These are phyloP conservation scores for Scedosporium aurantiacum DNA, from an alignment of 2,329 filamentous ascomycete species.

Conservation along the genomic window DNA sequence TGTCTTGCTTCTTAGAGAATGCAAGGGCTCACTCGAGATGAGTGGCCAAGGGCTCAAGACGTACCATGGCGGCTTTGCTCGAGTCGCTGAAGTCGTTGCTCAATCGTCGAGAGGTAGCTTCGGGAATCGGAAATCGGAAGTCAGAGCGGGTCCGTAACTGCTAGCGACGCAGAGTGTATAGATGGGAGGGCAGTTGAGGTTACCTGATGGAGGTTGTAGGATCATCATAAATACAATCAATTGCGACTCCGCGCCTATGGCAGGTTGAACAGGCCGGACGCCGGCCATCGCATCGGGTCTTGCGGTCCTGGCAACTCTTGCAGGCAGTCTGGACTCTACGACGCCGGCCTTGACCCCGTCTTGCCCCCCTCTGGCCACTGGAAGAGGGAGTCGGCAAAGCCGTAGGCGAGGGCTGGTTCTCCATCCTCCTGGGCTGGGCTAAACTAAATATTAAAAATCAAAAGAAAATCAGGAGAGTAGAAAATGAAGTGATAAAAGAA, in stretches of 20 bases:
- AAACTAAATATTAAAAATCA: too few relatives aligned
- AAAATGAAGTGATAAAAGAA: too few relatives aligned
- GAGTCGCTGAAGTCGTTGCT: not conserved
- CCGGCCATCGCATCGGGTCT: slow-evolving; percentile 5
- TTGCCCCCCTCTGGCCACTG: not conserved
- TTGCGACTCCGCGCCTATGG: slow-evolving; percentile 2
- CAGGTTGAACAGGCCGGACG: slow-evolving; percentile 5
- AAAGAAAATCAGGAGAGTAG: too few relatives aligned
- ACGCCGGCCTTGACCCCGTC: not conserved
- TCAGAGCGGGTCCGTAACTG: too few relatives aligned
- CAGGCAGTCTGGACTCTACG: slow-evolving; percentile 6
- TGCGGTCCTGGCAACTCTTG: slow-evolving; percentile 5
- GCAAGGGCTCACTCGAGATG: too few relatives aligned
- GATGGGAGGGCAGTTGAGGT: too few relatives aligned
- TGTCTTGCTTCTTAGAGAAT: not conserved
- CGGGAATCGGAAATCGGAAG: not conserved
- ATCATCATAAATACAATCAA: slow-evolving; percentile 4
- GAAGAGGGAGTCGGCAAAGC: not conserved
- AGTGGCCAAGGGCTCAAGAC: too few relatives aligned
- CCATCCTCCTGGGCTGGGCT: not conserved
- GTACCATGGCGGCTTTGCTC: not conserved
- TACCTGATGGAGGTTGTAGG: not conserved
- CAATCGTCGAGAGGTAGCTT: not conserved
- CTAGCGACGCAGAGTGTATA: not conserved
- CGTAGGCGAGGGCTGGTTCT: not conserved